phyloP scores from a whole-genome alignment of 257 asterid genomes.

The Solanum clarkiae region DNA sequence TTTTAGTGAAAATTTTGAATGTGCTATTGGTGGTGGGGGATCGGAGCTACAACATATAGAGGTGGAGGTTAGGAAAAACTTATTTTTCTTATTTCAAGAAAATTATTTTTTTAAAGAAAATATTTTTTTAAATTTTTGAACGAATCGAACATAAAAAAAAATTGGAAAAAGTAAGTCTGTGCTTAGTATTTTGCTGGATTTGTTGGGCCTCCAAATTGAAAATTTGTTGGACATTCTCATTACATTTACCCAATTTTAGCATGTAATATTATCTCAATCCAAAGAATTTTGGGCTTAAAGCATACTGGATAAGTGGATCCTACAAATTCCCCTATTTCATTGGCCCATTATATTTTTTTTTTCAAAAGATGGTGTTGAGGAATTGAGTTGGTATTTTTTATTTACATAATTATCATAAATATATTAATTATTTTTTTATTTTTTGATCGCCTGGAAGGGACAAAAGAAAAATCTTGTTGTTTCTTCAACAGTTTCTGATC shows the following conservation, averaged over 20 bases:
- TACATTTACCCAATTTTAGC: background rate
- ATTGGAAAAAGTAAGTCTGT: background rate
- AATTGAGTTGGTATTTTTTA: too few relatives aligned
- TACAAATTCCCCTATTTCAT: background rate
- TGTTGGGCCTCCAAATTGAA: background rate
- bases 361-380: too few relatives aligned
- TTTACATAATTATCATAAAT: too few relatives aligned
- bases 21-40: background rate
- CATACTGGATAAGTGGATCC: background rate
- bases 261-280: background rate
- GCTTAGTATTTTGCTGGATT: too few relatives aligned
- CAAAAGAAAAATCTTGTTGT: too few relatives aligned
- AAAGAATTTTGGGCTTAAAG: background rate
- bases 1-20: too few relatives aligned
- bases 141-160: background rate
- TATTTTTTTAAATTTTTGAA: background rate
- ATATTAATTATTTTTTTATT: too few relatives aligned
- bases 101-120: too few relatives aligned
- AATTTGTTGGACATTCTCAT: background rate
- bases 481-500: too few relatives aligned
- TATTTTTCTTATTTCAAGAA: too few relatives aligned
- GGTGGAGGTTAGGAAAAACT: too few relatives aligned
- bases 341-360: background rate
- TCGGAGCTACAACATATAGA: background rate
- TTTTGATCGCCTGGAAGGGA: too few relatives aligned